Base-by-base conservation (phyloP, 768 basidiomycete genomes). In the Leccinum subtestaceum region DNA sequence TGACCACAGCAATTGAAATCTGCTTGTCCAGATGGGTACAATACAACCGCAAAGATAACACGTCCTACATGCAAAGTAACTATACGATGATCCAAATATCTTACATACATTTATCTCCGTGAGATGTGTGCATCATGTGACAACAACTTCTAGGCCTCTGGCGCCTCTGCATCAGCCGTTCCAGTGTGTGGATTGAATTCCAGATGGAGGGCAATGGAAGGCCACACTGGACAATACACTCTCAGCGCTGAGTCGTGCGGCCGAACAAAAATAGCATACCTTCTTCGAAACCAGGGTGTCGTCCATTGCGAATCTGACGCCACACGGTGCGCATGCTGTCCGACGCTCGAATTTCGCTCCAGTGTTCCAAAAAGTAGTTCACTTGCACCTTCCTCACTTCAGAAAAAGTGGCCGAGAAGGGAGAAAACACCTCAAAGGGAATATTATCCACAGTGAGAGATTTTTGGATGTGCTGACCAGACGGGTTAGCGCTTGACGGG, bases 231-330 rank as follows among this genome's bases (percentile, higher is more conserved):
- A 48, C 43, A 52, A 57, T 47, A 2, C 32, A 2, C 10, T 3
- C n/a, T 77, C 55, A 60, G 51, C 7, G n/a, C 40, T 40, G n/a
- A 19, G 29, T 10, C 36, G 27, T 34, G 45, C 45, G 29, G 9
- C 2, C 13, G 40, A 56, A 21, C 31, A 34, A 61, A 31, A 36
- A 6, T 9, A 15, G 69, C 76, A 10, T 15, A 88, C 88, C 88
- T 80, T 93, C 90, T 74, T 93, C 93, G 67, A 93, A 94, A 1
- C 93, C 92, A 17, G 91, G 88, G 69, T 93, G 89, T 34, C 89
- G 80, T 47, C 93, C 93, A 51, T 84, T 79, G 56, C 93, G 79
- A 45, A 95, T 93, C 72, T 93, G 90, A 57, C 86, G 82, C 89
- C 91, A 94, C 5, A 95, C 88, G 62, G 80, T 82, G 56, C 81